Evolutionary conservation across 352 stramenopile species (phyloP).

Genomic region (Globisporangium carolinianum): DNA sequence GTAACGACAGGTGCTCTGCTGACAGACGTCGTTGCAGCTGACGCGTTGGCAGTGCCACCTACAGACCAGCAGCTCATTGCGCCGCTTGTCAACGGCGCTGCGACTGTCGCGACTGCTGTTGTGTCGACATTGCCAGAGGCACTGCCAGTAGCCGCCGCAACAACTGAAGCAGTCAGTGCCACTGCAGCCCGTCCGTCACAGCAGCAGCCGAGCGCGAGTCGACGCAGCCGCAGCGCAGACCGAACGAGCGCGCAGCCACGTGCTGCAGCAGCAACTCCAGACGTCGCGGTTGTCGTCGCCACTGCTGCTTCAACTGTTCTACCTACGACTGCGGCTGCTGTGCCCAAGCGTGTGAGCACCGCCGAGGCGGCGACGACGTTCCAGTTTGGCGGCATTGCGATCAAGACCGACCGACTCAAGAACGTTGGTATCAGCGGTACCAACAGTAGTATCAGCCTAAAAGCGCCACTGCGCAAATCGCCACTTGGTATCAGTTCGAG

Average conservation of each 20-base stretch:
- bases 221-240: conserved; percentile 17
- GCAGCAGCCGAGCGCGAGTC: conserved; percentile 1
- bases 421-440: neutral
- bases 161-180: no score
- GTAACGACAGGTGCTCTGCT: neutral
- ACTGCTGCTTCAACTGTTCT: neutral
- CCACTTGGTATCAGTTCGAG: neutral
- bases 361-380: conserved; percentile 36
- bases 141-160: no score
- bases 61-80: no score
- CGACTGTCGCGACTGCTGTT: no score
- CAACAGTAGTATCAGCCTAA: conserved; percentile 4
- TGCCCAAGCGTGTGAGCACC: conserved; percentile 7
- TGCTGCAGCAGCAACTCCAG: no score
- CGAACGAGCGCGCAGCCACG: neutral
- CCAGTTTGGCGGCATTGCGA: conserved; percentile 60
- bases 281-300: neutral
- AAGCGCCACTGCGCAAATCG: conserved; percentile 13
- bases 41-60: no score
- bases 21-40: neutral
- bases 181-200: no score
- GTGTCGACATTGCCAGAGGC: no score
- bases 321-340: neutral
- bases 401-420: conserved; percentile 38
- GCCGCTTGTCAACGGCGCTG: no score